A percentile compares a stretch with the other conserved stretches of the same genome.
These are phyloP conservation scores for Saccharum hybrid DNA, from an alignment of 202 grass and related monocot species.

Conservation along the genomic window DNA sequence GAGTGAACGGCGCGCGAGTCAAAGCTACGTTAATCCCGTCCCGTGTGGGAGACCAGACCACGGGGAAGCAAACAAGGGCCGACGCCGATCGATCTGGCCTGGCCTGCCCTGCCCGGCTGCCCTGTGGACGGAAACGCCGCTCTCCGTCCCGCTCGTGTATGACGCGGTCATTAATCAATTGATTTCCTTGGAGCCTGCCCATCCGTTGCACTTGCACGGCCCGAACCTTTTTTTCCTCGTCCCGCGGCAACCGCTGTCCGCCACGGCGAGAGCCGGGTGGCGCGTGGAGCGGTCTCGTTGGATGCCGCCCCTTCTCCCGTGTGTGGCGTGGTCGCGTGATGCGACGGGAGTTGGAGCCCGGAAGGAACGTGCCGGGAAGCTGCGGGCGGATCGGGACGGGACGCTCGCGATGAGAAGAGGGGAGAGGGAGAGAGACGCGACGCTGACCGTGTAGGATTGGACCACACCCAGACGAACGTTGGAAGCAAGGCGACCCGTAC, in stretches of 20 bases:
- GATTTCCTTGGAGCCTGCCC: not conserved
- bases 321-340: not conserved
- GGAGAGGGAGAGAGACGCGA: not conserved
- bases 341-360: not conserved
- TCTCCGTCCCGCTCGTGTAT: not conserved
- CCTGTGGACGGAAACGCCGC: not conserved
- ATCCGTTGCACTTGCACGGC: not conserved
- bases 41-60: constrained; percentile 27
- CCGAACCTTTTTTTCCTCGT: not conserved
- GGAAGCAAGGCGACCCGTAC: too few relatives aligned
- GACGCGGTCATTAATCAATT: constrained; percentile 40
- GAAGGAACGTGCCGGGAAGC: constrained; percentile 37
- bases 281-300: not conserved
- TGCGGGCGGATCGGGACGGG: not conserved
- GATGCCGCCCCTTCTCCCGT: not conserved
- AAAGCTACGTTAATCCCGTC: constrained; percentile 42
- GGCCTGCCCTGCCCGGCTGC: not conserved
- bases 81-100: not conserved
- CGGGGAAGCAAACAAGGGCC: not conserved
- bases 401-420: not conserved
- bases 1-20: constrained; percentile 4
- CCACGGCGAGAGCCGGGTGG: not conserved
- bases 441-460: constrained; percentile 20
- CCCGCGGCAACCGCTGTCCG: not conserved
- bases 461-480: not conserved